phyloP scores from a whole-genome alignment of 305 asterid species.

The Ilex paraguariensis region DNA sequence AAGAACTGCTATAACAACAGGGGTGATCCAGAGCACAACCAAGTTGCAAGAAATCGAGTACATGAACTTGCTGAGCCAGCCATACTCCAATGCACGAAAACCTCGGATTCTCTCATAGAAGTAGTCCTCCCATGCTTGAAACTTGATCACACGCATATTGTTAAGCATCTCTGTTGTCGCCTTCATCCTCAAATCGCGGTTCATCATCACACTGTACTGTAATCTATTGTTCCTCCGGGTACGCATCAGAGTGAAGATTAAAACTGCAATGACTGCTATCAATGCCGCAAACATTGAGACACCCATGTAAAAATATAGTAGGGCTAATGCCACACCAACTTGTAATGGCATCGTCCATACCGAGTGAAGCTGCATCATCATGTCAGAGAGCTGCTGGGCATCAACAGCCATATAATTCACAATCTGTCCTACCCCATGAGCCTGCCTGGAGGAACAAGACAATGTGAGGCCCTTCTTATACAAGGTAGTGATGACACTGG shows the following conservation, averaged over 20 bases:
- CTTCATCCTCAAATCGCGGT: constrained; percentile 5
- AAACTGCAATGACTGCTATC: not conserved
- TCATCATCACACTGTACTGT: not conserved
- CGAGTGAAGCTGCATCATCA: not conserved
- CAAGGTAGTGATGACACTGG: not conserved
- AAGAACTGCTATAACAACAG: not conserved
- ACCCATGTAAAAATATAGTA: not conserved
- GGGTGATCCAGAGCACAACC: not conserved
- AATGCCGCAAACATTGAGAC: not conserved
- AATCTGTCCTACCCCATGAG: constrained; percentile 4
- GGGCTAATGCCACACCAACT: not conserved
- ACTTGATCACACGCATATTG: constrained; percentile 3
- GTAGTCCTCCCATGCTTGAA: not conserved
- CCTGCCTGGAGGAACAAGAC: constrained; percentile 5
- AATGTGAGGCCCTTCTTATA: not conserved
- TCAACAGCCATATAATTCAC: constrained; percentile 8
- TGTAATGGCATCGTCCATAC: constrained; percentile 3
- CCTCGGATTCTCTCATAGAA: not conserved
- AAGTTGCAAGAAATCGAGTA: constrained; percentile 1
- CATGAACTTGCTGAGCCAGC: constrained; percentile 3
- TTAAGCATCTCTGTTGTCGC: not conserved
- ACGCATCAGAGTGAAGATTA: not conserved
- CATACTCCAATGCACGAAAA: not conserved
- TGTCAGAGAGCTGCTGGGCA: constrained; percentile 6
- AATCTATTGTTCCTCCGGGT: not conserved